Base-by-base conservation (phyloP, 2,329 filamentous ascomycete species). In the Furcasterigmium sp. region DNA sequence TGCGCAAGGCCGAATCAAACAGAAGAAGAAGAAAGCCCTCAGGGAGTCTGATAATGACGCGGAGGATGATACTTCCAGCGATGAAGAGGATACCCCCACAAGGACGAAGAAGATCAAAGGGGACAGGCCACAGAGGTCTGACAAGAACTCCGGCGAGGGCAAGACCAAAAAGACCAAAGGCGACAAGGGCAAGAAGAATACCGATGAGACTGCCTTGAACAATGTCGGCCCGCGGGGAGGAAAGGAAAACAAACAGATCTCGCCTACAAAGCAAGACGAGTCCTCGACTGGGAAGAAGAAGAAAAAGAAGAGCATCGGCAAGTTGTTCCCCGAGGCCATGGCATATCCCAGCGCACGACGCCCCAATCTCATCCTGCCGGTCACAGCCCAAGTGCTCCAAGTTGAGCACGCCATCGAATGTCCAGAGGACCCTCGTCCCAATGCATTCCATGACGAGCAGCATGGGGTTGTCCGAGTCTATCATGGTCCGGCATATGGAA, bases 391-490 rank as follows among this genome's bases (percentile, higher is more conserved):
- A 38, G 67, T 78, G 15, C 56, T 81, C 26, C 69, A 77, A 42
- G 67, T 78, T 2, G 77, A 82, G 53, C 73, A 79, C 47, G 66
- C 76, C 3, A 59, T 81, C 17, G 76, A 80, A 50, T 62, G 58
- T 2, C 61, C 64, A 4, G 61, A 69, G 35, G 77, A 81, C 48
- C 78, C 78, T 8, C 65, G 67, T 2, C 79, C 78, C 11, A 83
- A 82, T 51, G 75, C 78, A 34, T 82, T 76, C 53, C 75, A 73
- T 51, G 77, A 82, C 51, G 55, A 63, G n/a, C 63, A 67, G 37
- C 66, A 70, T 48, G 72, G 75, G 25, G 58, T 77, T 17, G 64
- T 78, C 39, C 72, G 76, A 13, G 70, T 81, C 20, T 82, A 82
- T 48, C 73, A 82, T 48, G 78, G 77, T 0, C 69, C 72, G 3